phyloP scores from a whole-genome alignment of 2,329 filamentous ascomycete species.

The Cryphonectria parasitica region DNA sequence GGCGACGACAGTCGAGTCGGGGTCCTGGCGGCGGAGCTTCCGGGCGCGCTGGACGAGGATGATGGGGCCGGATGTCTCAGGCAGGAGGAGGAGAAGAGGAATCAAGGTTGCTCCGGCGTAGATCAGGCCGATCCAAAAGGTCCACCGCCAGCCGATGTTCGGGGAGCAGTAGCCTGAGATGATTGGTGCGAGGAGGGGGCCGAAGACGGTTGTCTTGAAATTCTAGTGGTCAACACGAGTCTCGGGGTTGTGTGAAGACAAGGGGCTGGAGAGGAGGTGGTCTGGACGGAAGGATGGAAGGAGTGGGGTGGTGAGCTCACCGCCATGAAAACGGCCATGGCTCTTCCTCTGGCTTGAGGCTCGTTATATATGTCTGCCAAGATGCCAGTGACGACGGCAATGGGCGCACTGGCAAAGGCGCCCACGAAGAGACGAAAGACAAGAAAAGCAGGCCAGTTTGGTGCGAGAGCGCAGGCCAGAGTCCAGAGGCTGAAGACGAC shows the following conservation, averaged over 20 bases:
- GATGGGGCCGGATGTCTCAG: conserved; percentile 65
- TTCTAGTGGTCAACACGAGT: not conserved
- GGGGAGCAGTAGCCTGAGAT: conserved; percentile 64
- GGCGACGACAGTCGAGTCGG: conserved; percentile 56
- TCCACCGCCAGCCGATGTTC: conserved; percentile 69
- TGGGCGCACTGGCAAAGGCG: conserved; percentile 59
- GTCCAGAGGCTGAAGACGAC: conserved; percentile 54
- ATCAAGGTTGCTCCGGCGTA: conserved; percentile 66
- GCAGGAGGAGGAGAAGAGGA: conserved; percentile 65
- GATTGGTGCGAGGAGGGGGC: conserved; percentile 68
- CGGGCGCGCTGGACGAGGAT: conserved; percentile 61
- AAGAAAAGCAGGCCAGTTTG: conserved; percentile 56
- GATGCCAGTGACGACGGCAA: conserved; percentile 65
- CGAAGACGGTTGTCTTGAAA: conserved; percentile 61
- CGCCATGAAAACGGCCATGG: conserved; percentile 67
- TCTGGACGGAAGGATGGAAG: not conserved
- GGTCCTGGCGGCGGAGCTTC: conserved; percentile 59
- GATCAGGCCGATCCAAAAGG: conserved; percentile 72
- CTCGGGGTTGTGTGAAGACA: no score
- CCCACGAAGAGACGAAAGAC: conserved; percentile 60
- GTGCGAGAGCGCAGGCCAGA: conserved; percentile 59
- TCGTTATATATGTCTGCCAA: conserved; percentile 69
- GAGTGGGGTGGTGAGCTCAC: conserved; percentile 41
- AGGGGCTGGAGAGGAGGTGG: conserved; percentile 8
- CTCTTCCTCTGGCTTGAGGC: conserved; percentile 58